These are phyloP conservation scores for Phoma herbarum DNA, from an alignment of 2,329 filamentous ascomycete species.

Conservation along the genomic window DNA sequence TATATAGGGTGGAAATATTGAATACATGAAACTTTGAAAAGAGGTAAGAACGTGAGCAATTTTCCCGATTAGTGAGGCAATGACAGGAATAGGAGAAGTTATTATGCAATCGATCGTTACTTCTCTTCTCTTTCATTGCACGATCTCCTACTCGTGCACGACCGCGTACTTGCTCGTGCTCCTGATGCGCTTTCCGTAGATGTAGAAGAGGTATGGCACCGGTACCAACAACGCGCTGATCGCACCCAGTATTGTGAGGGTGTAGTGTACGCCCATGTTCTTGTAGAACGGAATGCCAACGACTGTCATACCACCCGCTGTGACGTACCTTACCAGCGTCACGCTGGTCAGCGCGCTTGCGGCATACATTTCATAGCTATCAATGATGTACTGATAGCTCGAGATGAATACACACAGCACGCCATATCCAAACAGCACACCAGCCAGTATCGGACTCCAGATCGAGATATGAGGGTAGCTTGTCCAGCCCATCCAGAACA, in stretches of 20 bases:
- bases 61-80: not conserved
- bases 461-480: conserved; percentile 38
- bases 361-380: conserved; percentile 63
- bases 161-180: conserved; percentile 13
- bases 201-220: conserved; percentile 56
- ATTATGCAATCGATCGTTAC: not conserved
- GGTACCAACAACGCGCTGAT: conserved; percentile 47
- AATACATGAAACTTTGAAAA: too few relatives aligned
- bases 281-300: conserved; percentile 52
- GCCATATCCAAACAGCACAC: conserved; percentile 19
- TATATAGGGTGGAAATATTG: too few relatives aligned
- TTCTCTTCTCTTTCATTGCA: not conserved
- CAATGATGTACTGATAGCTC: conserved; percentile 66
- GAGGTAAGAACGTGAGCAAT: not conserved
- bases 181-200: conserved; percentile 48
- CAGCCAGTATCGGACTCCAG: conserved; percentile 12
- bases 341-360: conserved; percentile 58
- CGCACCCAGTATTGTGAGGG: conserved; percentile 44
- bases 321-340: conserved; percentile 53
- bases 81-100: not conserved
- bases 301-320: conserved; percentile 53
- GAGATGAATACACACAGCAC: conserved; percentile 53
- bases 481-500: conserved; percentile 70
- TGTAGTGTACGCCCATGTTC: conserved; percentile 50
- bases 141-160: not conserved